A percentile compares a stretch with the other conserved stretches of the same genome.
These are phyloP conservation scores for Penicillium hordei DNA, from an alignment of 2,329 filamentous ascomycete genomes.

Conservation along the genomic window DNA sequence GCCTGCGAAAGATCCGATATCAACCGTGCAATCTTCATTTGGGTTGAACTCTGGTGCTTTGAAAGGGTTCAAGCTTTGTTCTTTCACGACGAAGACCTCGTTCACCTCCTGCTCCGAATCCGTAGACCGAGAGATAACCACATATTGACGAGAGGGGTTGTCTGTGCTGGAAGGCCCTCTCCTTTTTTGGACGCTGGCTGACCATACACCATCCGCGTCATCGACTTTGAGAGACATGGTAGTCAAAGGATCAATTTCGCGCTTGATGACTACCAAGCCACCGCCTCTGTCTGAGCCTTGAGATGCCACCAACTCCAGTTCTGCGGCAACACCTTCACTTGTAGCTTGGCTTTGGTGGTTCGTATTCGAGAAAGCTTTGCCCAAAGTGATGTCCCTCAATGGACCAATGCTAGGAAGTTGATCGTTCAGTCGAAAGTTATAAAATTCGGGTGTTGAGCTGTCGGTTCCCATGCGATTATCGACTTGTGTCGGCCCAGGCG, in stretches of 20 bases:
- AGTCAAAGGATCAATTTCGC: constrained; percentile 71
- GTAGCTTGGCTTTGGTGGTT: constrained; percentile 47
- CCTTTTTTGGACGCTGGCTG: constrained; percentile 58
- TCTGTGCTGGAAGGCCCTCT: constrained; percentile 50
- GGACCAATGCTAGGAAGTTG: constrained; percentile 74
- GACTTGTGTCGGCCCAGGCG: constrained; percentile 23
- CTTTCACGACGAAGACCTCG: constrained; percentile 73
- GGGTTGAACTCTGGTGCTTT: constrained; percentile 88
- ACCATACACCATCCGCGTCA: constrained; percentile 76
- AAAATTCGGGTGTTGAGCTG: constrained; percentile 49
- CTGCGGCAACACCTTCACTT: constrained; percentile 37
- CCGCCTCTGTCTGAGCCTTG: constrained; percentile 58
- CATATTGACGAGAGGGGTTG: constrained; percentile 65
- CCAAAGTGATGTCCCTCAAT: constrained; percentile 71
- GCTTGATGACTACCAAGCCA: constrained; percentile 74
- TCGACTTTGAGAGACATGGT: constrained; percentile 70
- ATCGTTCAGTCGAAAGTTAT: constrained; percentile 76
- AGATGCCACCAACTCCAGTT: constrained; percentile 55
- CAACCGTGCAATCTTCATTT: constrained; percentile 80
- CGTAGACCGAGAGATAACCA: constrained; percentile 73
- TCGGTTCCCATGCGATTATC: constrained; percentile 22
- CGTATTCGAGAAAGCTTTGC: constrained; percentile 53
- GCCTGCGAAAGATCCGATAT: constrained; percentile 78
- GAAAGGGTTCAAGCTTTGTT: constrained; percentile 70
- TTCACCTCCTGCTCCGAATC: constrained; percentile 71